These are phyloP conservation scores for Penicillium psychrosexuale DNA, from an alignment of 2,329 filamentous ascomycete genomes.

Conservation along the genomic window DNA sequence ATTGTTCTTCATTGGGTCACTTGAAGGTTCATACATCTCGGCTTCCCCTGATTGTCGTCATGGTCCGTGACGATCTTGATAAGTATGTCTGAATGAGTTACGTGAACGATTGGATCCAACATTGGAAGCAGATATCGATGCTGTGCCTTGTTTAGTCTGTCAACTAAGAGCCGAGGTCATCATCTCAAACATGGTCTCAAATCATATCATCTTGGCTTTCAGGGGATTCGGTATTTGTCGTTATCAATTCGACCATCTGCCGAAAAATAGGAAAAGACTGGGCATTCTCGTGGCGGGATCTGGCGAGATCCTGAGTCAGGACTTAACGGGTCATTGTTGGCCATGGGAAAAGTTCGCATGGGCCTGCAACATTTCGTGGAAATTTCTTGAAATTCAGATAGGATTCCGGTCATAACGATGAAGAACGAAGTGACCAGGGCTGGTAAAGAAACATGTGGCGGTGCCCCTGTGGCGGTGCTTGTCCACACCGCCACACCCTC, in stretches of 20 bases:
- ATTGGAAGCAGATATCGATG: background rate
- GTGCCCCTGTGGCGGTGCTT: constrained; percentile 8
- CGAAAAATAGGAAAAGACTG: background rate
- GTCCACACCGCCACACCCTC: constrained; percentile 23
- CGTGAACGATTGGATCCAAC: constrained; percentile 1
- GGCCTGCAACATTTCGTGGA: background rate
- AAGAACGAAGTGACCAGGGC: background rate
- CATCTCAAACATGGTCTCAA: background rate
- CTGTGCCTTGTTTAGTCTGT: background rate
- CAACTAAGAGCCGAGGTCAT: background rate
- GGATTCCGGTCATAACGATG: background rate
- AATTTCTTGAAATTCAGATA: background rate
- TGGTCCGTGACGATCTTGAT: constrained; percentile 2
- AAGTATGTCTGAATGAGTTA: background rate
- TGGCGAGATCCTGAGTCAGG: too few species aligned
- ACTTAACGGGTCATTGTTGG: background rate
- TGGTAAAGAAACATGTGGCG: constrained; percentile 11
- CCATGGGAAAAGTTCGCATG: background rate
- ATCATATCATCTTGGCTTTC: background rate
- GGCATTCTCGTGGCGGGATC: background rate
- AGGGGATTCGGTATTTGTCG: background rate
- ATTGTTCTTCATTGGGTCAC: background rate
- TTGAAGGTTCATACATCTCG: background rate
- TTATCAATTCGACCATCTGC: background rate
- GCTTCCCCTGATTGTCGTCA: background rate